Conservation (phyloP, 2,329 filamentous ascomycete species). For the Fusarium coicis region DNA sequence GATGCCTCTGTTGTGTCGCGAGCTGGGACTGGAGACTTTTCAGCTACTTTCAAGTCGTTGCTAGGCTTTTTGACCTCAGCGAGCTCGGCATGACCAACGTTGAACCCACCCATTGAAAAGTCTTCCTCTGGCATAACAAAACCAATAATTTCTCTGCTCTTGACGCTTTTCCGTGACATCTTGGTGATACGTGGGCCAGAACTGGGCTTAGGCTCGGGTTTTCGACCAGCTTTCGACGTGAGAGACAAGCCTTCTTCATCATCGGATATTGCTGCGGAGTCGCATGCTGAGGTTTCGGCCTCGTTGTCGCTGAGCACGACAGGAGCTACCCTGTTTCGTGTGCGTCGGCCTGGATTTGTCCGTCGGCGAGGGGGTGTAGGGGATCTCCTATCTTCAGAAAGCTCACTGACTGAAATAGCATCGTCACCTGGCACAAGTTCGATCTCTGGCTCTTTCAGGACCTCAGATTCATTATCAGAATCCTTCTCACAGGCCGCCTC, state of each 20-base stretch:
- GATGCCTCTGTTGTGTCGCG: background rate
- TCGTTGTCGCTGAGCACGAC: conserved; percentile 22
- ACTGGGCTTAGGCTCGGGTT: conserved; percentile 11
- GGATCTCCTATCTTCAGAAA: background rate
- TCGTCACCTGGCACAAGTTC: background rate
- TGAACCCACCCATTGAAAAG: conserved; percentile 23
- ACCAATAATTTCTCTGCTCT: conserved; percentile 60
- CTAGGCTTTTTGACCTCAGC: background rate
- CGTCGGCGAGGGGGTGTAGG: conserved; percentile 3
- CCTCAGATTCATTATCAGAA: background rate
- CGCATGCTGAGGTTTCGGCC: background rate
- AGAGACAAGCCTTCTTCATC: background rate
- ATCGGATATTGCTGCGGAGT: background rate
- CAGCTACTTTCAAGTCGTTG: background rate
- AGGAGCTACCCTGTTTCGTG: conserved; percentile 7
- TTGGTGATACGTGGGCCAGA: conserved; percentile 52
- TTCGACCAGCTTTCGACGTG: background rate
- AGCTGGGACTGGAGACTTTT: conserved; percentile 1
- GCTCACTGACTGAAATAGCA: background rate
- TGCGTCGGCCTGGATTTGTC: conserved; percentile 18
- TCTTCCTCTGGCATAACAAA: conserved; percentile 43
- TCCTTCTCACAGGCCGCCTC: background rate
- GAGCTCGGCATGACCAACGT: conserved; percentile 9
- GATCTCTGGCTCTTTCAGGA: background rate
- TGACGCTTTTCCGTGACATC: conserved; percentile 56